These are phyloP conservation scores for Suillus fuscotomentosus DNA, from an alignment of 768 basidiomycete species.

Conservation along the genomic window DNA sequence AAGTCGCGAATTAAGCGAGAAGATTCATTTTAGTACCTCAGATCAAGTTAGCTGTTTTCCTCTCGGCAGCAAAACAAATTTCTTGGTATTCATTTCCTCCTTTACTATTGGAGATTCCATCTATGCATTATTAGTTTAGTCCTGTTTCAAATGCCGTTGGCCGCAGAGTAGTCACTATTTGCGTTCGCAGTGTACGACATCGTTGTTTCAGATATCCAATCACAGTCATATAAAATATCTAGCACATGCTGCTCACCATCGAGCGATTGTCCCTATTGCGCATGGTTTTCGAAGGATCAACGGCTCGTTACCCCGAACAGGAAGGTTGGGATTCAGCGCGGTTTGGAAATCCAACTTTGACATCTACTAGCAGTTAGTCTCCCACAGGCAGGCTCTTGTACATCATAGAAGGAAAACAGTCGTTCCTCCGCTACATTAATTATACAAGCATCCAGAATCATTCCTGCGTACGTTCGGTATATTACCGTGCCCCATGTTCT, in stretches of 20 bases:
- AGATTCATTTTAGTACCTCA: background rate
- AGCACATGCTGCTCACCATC: background rate
- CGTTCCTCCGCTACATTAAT: background rate
- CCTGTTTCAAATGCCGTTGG: background rate
- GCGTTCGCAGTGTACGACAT: background rate
- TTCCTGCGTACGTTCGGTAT: background rate
- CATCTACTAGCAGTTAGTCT: background rate
- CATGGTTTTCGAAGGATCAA: background rate
- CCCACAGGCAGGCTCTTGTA: background rate
- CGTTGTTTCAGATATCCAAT: background rate
- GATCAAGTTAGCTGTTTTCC: background rate
- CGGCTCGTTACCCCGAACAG: background rate
- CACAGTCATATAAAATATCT: background rate
- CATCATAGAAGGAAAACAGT: background rate
- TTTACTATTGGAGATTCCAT: background rate
- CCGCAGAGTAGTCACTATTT: background rate
- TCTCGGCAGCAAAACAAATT: background rate
- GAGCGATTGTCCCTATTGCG: background rate
- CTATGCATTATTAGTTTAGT: background rate
- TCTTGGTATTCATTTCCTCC: background rate
- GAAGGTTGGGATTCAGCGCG: background rate
- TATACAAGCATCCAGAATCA: background rate
- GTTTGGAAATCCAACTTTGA: background rate
- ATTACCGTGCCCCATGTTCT: background rate
- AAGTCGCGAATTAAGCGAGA: slow-evolving; percentile 32